Conservation (phyloP, 495 filamentous ascomycete species). For the Aspergillus homomorphus region DNA sequence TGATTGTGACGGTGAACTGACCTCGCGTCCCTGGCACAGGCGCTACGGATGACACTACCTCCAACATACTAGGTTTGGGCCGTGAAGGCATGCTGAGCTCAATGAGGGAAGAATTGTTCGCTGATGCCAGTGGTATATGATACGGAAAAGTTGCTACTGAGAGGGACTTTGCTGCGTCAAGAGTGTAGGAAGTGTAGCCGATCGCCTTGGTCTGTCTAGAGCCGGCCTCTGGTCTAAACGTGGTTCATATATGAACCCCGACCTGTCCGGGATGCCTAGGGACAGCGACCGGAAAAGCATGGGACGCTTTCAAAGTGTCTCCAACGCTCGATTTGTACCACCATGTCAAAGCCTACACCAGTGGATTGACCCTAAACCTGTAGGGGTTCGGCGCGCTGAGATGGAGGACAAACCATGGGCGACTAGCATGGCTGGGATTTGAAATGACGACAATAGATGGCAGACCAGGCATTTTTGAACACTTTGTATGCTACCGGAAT, state of each 20-base stretch:
- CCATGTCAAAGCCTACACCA: not conserved
- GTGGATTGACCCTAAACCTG: no score
- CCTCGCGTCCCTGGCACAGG: constrained; percentile 12
- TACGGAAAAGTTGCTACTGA: not conserved
- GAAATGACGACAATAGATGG: not conserved
- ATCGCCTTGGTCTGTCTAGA: not conserved
- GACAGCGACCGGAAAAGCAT: no score
- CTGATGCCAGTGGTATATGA: not conserved
- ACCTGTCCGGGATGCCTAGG: not conserved
- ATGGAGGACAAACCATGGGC: not conserved
- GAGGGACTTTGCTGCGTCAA: not conserved
- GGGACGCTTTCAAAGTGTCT: no score
- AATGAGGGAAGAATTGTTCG: not conserved
- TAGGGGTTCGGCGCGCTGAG: not conserved
- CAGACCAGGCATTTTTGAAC: constrained; percentile 1
- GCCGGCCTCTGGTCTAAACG: not conserved
- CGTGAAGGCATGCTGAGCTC: constrained; percentile 3
- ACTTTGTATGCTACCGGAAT: not conserved
- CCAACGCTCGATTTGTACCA: not conserved
- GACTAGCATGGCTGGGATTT: not conserved
- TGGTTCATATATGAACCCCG: not conserved
- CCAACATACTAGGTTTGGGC: constrained; percentile 8
- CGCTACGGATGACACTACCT: constrained; percentile 16
- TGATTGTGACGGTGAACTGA: constrained; percentile 15
- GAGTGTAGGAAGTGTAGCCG: not conserved